Base-by-base conservation (phyloP, 129 eudicot species). In the Artemisia annua region DNA sequence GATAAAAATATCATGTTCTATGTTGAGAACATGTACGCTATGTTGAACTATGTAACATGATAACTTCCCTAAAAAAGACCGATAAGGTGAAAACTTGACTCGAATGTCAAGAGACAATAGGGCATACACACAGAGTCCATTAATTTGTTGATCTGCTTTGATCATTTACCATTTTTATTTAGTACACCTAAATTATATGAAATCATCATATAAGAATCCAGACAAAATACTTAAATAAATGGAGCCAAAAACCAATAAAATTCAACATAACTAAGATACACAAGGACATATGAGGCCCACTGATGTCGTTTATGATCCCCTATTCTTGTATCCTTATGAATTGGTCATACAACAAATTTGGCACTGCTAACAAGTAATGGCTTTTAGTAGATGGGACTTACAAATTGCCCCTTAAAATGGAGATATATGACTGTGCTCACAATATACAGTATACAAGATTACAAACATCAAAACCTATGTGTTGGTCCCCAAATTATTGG, bases 381-480 rank as follows among this genome's bases (percentile, higher is more conserved):
- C 22, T 67, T 67, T 67, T 67, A 67, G 11, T 48, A 48, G 59
- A 18, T 46, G 43, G 43, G 57, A 49, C 46, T 48, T 28, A 19
- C 20, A 18, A 48, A 48, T 5, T 17, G 13, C 14, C 20, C 58
- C 2, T 12, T 9, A 63, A 30, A 35, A 5, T 11, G 65, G 39
- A 20, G n/a, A 60, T 60, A 20, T 10, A 20, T 10, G 39, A 24
- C 46, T 39, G 0, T 39, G 11, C 12, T 56, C 26, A 56, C 62
- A 16, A 54, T 54, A 15, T 54, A 8, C 18, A 54, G 17, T 1
- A 50, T 56, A 56, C 62, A 56, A 18, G 28, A 18, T 26, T 16
- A 18, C 30, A 56, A 6, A 18, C 19, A 71, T 58, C 19, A 1
- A 71, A 24, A 62, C 49, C 49, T 48, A 61, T 48, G 32, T 60